phyloP scores from a whole-genome alignment of 148 eudicot species.

The Fagopyrum tataricum region DNA sequence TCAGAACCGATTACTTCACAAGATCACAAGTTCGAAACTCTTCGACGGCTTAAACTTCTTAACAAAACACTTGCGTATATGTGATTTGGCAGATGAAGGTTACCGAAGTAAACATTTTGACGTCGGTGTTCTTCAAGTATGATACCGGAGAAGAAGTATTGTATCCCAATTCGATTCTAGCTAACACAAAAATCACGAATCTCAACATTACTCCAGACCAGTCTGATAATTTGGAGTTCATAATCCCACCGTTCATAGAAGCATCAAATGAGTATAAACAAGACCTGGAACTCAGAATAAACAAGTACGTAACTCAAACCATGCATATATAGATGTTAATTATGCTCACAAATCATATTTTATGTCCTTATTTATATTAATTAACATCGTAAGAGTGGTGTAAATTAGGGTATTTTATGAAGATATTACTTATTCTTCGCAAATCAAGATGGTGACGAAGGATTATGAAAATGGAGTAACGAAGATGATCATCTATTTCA shows the following conservation, averaged over 20 bases:
- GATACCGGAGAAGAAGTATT: slow-evolving; percentile 5
- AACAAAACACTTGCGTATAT: no score
- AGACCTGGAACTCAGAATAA: not conserved
- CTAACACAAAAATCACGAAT: slow-evolving; percentile 10
- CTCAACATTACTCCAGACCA: not conserved
- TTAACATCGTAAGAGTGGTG: not conserved
- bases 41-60: no score
- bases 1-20: no score
- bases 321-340: not conserved
- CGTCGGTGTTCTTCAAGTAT: not conserved
- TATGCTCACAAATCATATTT: no score
- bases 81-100: slow-evolving; percentile 15
- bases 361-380: no score
- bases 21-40: no score
- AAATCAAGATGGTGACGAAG: slow-evolving; percentile 7
- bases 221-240: slow-evolving; percentile 11
- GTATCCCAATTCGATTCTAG: slow-evolving; percentile 13
- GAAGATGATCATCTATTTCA: slow-evolving; percentile 13
- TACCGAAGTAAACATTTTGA: slow-evolving; percentile 10
- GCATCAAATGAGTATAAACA: not conserved
- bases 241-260: not conserved
- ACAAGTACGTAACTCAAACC: not conserved
- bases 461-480: not conserved
- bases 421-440: not conserved
- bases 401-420: not conserved